Conservation (phyloP, 139 green algal species). For the Coelastrella sp. region DNA sequence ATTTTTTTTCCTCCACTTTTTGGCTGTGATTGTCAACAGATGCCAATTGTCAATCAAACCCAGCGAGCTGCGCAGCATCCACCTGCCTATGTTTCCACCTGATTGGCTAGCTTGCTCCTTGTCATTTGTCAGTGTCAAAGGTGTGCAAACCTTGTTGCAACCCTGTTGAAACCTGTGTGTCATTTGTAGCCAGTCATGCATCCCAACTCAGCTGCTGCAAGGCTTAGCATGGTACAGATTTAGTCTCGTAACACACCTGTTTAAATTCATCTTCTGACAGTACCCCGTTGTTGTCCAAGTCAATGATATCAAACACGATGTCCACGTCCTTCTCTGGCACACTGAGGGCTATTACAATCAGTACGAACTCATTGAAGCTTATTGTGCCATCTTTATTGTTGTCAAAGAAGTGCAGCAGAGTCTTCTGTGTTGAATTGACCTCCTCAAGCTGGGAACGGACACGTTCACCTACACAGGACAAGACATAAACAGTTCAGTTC, state of each 20-base stretch:
- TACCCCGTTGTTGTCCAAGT: constrained; percentile 54
- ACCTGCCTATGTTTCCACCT: too few species aligned
- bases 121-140: too few species aligned
- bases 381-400: constrained; percentile 76
- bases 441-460: constrained; percentile 16
- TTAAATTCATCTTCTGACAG: constrained; percentile 32
- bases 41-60: too few species aligned
- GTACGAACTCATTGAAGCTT: constrained; percentile 84
- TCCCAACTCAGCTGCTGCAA: too few species aligned
- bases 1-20: too few species aligned
- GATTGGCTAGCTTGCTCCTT: too few species aligned
- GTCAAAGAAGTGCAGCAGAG: constrained; percentile 78
- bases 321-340: constrained; percentile 60
- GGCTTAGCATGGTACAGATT: neutral
- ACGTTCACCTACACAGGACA: constrained; percentile 7
- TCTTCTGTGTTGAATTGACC: constrained; percentile 17
- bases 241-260: neutral
- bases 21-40: too few species aligned
- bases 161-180: too few species aligned
- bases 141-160: too few species aligned
- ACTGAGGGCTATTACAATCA: constrained; percentile 66
- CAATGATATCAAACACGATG: constrained; percentile 80
- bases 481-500: neutral
- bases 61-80: too few species aligned
- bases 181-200: too few species aligned